Evolutionary conservation across 305 asterid species (phyloP), one percentile per base, ranked within the genome.

Genomic region (Solanum hybrid): DNA sequence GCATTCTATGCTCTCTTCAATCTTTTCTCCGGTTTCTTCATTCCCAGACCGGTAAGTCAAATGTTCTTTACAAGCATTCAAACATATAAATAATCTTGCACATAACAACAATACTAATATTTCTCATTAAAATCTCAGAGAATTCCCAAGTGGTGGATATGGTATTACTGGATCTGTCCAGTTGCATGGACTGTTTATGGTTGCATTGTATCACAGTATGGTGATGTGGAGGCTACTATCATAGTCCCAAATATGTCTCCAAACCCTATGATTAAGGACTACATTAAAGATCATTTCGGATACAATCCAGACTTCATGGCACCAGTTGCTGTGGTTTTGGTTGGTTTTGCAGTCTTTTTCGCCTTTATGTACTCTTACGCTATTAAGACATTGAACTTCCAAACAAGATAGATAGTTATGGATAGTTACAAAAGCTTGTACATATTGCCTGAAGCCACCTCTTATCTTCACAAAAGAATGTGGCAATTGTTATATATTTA

Each of bases 151-250:
- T 95, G 98, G 98, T 95, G 98, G 97, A 78, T 92, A 77, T 95
- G 98, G 98, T 95, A 95, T 89, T 96, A 95, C 90, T 97, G 98
- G 98, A 91, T 96, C 56, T 97, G 99, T 89, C 99, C 99, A 0
- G 95, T 96, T 88, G 98, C 98, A 12, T 97, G 99, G 99, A 97
- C 99, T 2, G 95, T 97, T 2, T 95, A 97, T 13, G 99, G 99
- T n/a, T 60, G 94, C 40, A 95, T 97, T 81, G 91, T 95, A 36
- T 96, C 98, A 24, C 98, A 97, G 87, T 97, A 95, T 31, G 98
- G 99, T 22, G 99, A 97, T 46, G 90, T 92, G 56, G 91, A 90
- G 64, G 78, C 34, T 0, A 90, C 91, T 8, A 95, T 97, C 46
- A 78, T 26, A 1, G 96, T 93, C 0, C 93, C 94, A 0, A 99